Evolutionary conservation across 805 yeast genomes (phyloP).

Genomic region (Yarrowia alimentaria): DNA sequence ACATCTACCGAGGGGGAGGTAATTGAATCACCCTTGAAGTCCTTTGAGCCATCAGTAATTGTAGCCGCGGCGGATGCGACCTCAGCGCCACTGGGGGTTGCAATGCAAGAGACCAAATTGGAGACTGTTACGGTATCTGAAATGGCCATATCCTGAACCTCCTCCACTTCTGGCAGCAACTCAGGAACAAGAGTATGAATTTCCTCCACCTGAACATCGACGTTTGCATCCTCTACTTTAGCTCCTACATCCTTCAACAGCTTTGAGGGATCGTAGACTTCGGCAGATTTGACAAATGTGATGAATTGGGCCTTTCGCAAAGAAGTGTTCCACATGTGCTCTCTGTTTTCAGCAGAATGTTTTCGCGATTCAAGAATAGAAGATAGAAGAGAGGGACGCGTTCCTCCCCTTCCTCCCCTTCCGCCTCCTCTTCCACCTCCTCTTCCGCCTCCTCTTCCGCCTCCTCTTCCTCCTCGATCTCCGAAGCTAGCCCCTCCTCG

Average conservation of each 20-base stretch:
- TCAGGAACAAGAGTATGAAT: neutral
- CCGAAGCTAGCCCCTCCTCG: neutral
- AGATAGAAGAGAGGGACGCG: conserved; percentile 16
- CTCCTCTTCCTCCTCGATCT: neutral
- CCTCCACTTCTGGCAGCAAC: conserved; percentile 7
- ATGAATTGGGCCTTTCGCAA: conserved; percentile 17
- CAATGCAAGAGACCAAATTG: no score
- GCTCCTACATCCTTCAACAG: conserved; percentile 3
- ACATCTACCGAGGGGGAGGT: neutral
- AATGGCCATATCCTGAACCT: no score
- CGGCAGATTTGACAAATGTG: conserved; percentile 9
- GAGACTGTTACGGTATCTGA: no score
- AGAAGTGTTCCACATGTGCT: conserved; percentile 21
- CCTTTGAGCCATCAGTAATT: no score
- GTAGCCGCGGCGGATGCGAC: no score
- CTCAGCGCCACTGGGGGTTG: no score
- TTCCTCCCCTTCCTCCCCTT: neutral
- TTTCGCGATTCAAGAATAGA: conserved; percentile 13
- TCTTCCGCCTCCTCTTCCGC: neutral
- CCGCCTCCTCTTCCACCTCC: neutral
- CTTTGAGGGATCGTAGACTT: conserved; percentile 22
- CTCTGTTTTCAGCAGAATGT: conserved; percentile 20
- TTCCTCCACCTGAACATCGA: neutral
- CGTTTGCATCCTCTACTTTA: neutral
- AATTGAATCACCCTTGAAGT: no score